Evolutionary conservation across 1,139 yeast species (phyloP), one percentile per base, ranked within the genome.

Genomic region (Kurtzmaniella quercitrusa): DNA sequence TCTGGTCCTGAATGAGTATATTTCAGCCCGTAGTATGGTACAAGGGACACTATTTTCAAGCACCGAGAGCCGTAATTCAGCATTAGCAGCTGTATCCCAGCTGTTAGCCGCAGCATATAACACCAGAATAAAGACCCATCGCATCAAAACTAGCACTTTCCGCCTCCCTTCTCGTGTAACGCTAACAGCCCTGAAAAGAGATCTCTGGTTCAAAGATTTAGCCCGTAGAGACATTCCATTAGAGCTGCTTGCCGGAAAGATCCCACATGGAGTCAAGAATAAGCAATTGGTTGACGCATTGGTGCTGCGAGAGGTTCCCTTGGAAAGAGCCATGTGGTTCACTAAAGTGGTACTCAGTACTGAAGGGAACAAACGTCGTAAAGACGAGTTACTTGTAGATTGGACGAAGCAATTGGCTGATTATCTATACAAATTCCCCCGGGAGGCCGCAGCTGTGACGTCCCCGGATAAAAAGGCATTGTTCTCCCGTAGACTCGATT

Each of bases 201-300:
- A 89, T 50, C 71, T 81, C 1, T 91, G 98, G 98, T 66, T 91
- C 41, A 75, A 76, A 44, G 95, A 89, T 56, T 68, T 91, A 44
- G 87, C 94, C 1, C 75, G 85, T 44, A 77, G 84, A 0, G 63
- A 69, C 15, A 73, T 85, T 0, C 87, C 96, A 0, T 65, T 91
- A 41, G 69, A 77, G 42, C 79, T 77, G 46, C 74, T 91, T 2
- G 77, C 94, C 1, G 75, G 85, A 44, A 86, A 90, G 31, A 77
- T 91, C n/a, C 98, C 98, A 0, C 96, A 91, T 59, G 97, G 97
- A 0, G 78, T 91, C 19, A 71, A 91, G 51, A 85, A 88, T 58
- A 79, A 82, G 52, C 73, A 77, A 1, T 68, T 91, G 34, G 62
- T 91, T 3, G 96, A 90, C 49, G 85, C 83, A 46, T 74, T 94